Conservation (phyloP, 2,329 filamentous ascomycete genomes). For the Fusarium abutilonis region DNA sequence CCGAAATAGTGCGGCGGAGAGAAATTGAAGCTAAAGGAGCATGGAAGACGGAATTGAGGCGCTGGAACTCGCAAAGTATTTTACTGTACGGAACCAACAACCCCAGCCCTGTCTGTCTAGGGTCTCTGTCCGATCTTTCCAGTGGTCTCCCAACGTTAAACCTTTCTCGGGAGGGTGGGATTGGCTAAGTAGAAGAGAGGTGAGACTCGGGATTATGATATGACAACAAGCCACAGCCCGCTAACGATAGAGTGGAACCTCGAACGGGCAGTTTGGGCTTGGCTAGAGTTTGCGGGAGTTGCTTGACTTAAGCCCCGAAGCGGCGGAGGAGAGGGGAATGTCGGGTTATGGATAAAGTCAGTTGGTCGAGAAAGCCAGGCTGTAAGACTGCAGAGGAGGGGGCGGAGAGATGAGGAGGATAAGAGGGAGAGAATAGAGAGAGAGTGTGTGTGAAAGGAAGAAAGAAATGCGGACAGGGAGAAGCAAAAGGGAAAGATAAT, state of each 20-base stretch:
- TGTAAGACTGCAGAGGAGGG: neutral
- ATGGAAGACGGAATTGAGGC: conserved; percentile 36
- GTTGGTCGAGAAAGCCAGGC: conserved; percentile 16
- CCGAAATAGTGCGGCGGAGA: conserved; percentile 24
- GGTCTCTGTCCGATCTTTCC: conserved; percentile 34
- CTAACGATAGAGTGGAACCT: conserved; percentile 27
- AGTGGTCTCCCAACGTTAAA: conserved; percentile 6
- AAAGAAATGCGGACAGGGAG: neutral
- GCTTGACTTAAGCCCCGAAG: conserved; percentile 22
- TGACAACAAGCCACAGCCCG: conserved; percentile 29
- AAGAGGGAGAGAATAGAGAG: neutral
- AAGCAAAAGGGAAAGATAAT: conserved; percentile 19
- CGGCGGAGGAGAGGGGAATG: conserved; percentile 7
- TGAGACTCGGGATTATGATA: neutral
- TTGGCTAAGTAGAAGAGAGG: neutral
- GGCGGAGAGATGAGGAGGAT: neutral
- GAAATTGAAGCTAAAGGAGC: conserved; percentile 25
- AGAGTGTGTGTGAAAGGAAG: neutral
- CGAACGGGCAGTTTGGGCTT: conserved; percentile 19
- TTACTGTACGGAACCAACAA: conserved; percentile 10
- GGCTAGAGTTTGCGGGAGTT: conserved; percentile 32
- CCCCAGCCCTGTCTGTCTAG: conserved; percentile 26
- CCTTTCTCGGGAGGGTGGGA: neutral
- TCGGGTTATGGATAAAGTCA: conserved; percentile 9
- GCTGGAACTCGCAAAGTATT: conserved; percentile 22